Conservation (phyloP, 805 yeast species). For the Candida incommunis region DNA sequence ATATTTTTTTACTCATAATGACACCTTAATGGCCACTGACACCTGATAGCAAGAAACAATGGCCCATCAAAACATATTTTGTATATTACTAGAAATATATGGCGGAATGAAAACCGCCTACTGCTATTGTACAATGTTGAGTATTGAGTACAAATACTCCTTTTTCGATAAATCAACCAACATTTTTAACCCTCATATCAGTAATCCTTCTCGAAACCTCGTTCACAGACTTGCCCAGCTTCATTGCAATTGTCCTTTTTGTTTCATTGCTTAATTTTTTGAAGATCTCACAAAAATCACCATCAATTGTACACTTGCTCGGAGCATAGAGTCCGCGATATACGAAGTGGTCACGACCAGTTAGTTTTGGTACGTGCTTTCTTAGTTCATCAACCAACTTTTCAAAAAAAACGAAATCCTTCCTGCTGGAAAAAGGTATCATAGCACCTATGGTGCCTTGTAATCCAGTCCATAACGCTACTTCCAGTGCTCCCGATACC, state of each 20-base stretch:
- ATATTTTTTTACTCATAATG: too few species aligned
- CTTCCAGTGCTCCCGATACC: slow-evolving; percentile 49
- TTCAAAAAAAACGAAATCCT: slow-evolving; percentile 46
- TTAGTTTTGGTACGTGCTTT: slow-evolving; percentile 22
- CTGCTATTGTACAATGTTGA: too few species aligned
- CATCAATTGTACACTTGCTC: slow-evolving; percentile 63
- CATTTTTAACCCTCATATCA: slow-evolving; percentile 17
- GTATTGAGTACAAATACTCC: too few species aligned
- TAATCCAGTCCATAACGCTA: slow-evolving; percentile 57
- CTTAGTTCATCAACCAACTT: slow-evolving; percentile 34
- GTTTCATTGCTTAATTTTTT: slow-evolving; percentile 12
- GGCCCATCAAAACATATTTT: too few species aligned
- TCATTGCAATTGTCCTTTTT: slow-evolving; percentile 17
- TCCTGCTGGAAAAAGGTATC: slow-evolving; percentile 47
- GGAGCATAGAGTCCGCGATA: slow-evolving; percentile 79
- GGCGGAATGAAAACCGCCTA: too few species aligned
- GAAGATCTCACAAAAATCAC: slow-evolving; percentile 65
- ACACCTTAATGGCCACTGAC: too few species aligned
- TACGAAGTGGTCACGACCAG: slow-evolving; percentile 52
- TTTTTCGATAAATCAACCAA: too few species aligned
- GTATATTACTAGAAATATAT: too few species aligned
- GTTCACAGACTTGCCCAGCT: slow-evolving; percentile 17
- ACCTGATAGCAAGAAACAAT: too few species aligned
- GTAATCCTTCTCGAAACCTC: slow-evolving; percentile 20
- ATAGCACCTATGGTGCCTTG: slow-evolving; percentile 73